Evolutionary conservation across 176 grass and related monocot species (phyloP), one percentile per base, ranked within the genome.

Genomic region (Zoysia japonica): DNA sequence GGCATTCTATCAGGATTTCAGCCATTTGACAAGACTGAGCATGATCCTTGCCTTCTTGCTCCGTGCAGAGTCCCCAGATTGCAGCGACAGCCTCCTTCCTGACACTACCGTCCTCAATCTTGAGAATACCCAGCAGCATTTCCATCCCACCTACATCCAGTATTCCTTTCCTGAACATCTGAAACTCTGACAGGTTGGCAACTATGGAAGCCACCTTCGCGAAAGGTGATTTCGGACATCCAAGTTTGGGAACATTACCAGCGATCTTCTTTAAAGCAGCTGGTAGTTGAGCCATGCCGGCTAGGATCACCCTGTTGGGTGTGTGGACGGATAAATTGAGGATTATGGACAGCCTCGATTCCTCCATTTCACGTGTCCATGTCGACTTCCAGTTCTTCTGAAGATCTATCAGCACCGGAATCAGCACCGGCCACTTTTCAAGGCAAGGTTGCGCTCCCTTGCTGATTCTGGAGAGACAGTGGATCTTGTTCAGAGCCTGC

Each of bases 231-330:
- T 46, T 11, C 75, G 53, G 48, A 64, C 6, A 41, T 54, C 80
- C 80, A 35, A 62, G 15, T 47, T 0, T 79, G 53, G 17, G 10
- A 70, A 72, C 40, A 16, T 49, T 88, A 50, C 36, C 9, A 16
- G 8, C 6, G 13, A 70, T 37, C 35, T 75, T 62, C 54, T 55
- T 75, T 75, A 88, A 55, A 64, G 37, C 70, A 76, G 28, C 28
- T 76, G 81, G 76, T 20, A 84, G 63, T 68, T 55, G 43, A 6
- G 16, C 64, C 7, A 20, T 63, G 56, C 20, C 40, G 46, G 81
- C 70, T 55, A 88, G 81, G 70, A 88, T 80, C 80, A 75, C 47
- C 81, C 65, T 47, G 47, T 84, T 88, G 35, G 55, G 70, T 76
- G 63, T 75, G 76, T 88, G 70, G 16, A 84, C 65, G 59, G 86